Conservation (phyloP, 129 eudicot genomes). For the Calendula officinalis region DNA sequence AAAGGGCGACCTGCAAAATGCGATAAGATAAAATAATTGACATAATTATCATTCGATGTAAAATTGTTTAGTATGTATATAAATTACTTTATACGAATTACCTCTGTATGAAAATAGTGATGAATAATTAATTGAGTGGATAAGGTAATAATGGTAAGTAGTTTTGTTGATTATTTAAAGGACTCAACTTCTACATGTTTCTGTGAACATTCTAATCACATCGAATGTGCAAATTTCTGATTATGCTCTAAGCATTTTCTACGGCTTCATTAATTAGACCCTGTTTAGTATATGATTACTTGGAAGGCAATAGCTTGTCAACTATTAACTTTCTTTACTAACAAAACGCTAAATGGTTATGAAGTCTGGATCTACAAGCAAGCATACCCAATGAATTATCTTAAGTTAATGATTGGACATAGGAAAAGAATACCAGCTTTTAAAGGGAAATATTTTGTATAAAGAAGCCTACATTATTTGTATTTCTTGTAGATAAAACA, state of each 20-base stretch:
- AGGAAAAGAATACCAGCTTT: background rate
- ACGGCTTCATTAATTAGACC: too few relatives aligned
- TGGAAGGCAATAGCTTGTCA: too few relatives aligned
- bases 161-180: background rate
- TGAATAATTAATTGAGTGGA: background rate
- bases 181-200: background rate
- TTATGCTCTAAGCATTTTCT: too few relatives aligned
- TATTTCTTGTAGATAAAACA: background rate
- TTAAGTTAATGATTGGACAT: background rate
- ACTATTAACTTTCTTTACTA: too few relatives aligned
- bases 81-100: too few relatives aligned
- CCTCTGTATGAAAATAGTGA: background rate
- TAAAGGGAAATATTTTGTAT: background rate
- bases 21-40: too few relatives aligned
- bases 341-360: too few relatives aligned
- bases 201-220: background rate
- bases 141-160: background rate
- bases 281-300: too few relatives aligned
- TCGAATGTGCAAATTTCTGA: background rate
- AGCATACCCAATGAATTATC: background rate
- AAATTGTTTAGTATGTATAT: too few relatives aligned
- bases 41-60: too few relatives aligned
- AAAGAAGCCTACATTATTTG: background rate
- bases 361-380: too few relatives aligned
- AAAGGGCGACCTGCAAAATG: too few relatives aligned